Evolutionary conservation across 2,329 filamentous ascomycete genomes (phyloP), one percentile per base, ranked within the genome.

Genomic region (Pyricularia pennisetigena): DNA sequence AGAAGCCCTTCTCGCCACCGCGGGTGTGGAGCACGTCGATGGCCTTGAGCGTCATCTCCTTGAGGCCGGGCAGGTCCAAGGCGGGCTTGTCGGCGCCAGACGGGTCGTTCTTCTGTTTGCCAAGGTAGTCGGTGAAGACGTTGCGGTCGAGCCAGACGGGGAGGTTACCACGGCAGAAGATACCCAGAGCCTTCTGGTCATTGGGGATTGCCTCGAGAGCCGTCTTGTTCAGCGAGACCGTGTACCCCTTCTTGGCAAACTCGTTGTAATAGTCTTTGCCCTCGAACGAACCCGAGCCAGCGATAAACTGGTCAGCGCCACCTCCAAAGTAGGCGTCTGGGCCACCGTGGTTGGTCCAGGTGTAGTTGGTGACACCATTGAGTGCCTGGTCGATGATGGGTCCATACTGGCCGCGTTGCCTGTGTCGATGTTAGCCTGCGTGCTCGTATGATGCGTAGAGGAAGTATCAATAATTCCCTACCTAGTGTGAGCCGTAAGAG

Each of bases 11-110:
- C 69, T 90, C 84, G 41, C 85, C 84, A 30, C 88, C 87, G 69
- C 86, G 84, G 57, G 82, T 82, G 76, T 90, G 80, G n/a, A 95
- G 85, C 67, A 94, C 87, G 69, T 94, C 91, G 66, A 95, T 85
- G 28, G 92, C 92, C 82, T 96, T 96, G 73, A 94, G 82, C 0
- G 92, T 94, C 92, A 96, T 96, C 63, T 95, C 91, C 79, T 93
- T 94, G 66, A 95, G 86, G 4, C 92, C 92, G 0, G 92, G 92
- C 30, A 94, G 86, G 74, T 95, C 91, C 8, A 85, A 82, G 5
- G 91, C 91, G 59, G 90, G 81, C 20, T 80, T 81, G 61, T 84
- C 82, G 70, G 83, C 83, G 66, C 91, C 91, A 12, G 85, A 82
- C 0, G 92, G 91, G 72, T 90, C 84, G 77, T 94, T 92, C 69